Conservation (phyloP, 2,329 filamentous ascomycete genomes). For the Hymenoscyphus fructigenus region DNA sequence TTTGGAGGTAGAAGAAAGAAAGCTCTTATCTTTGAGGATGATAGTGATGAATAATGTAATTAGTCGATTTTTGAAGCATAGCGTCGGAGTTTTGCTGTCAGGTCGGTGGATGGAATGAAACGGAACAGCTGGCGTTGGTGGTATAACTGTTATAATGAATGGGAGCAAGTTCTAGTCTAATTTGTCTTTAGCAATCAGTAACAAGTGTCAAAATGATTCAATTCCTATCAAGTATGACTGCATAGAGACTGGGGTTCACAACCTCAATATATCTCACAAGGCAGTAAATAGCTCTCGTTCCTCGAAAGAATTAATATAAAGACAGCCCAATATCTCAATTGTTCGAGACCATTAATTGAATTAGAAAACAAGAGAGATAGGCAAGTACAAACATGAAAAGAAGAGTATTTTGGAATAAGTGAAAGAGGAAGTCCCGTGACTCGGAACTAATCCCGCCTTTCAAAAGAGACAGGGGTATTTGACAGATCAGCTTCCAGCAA, state of each 20-base stretch:
- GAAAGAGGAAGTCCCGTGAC: neutral
- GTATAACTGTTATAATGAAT: neutral
- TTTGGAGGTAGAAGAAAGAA: conserved; percentile 13
- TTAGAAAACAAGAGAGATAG: too few species aligned
- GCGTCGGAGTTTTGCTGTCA: conserved; percentile 22
- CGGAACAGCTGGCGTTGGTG: neutral
- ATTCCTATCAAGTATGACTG: too few species aligned
- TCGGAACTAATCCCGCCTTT: neutral
- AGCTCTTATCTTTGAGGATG: conserved; percentile 22
- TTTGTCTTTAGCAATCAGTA: too few species aligned
- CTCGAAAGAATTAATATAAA: neutral
- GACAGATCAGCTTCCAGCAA: neutral
- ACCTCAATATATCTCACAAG: too few species aligned
- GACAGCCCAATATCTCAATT: too few species aligned
- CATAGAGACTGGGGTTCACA: too few species aligned
- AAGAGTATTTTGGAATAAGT: too few species aligned
- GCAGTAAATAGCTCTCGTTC: neutral
- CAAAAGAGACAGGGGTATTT: neutral
- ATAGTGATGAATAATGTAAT: conserved; percentile 30
- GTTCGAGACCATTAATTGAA: too few species aligned
- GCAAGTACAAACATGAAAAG: too few species aligned
- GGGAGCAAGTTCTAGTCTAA: too few species aligned
- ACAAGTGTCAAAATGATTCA: neutral
- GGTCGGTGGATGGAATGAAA: neutral
- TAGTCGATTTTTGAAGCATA: conserved; percentile 20